These are phyloP conservation scores for Hymenoscyphus fructigenus DNA, from an alignment of 2,329 filamentous ascomycete species.

Conservation along the genomic window DNA sequence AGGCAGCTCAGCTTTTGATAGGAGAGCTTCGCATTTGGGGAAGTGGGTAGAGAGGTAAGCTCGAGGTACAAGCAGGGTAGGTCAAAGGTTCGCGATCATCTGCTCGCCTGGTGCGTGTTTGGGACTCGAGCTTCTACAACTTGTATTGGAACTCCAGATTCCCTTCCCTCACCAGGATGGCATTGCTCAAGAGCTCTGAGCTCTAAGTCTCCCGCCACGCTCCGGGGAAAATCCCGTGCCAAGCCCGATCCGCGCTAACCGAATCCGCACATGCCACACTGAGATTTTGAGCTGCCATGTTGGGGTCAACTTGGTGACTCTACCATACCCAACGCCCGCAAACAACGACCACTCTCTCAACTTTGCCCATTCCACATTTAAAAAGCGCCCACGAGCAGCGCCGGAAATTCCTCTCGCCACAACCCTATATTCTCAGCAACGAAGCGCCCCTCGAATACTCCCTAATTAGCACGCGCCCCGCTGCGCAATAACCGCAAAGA, in stretches of 20 bases:
- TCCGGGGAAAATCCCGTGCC: neutral
- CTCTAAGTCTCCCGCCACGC: neutral
- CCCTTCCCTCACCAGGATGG: neutral
- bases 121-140: neutral
- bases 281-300: conserved; percentile 1
- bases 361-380: neutral
- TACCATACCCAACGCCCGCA: neutral
- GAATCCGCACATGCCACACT: conserved; percentile 13
- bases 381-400: conserved; percentile 3
- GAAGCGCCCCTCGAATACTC: conserved; percentile 22
- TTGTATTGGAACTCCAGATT: neutral
- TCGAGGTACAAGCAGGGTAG: neutral
- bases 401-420: neutral
- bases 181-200: neutral
- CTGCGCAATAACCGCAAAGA: conserved; percentile 54
- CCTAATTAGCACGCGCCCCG: conserved; percentile 20
- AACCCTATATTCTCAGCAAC: conserved; percentile 9
- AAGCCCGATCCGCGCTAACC: conserved; percentile 5
- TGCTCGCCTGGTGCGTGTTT: neutral
- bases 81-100: neutral
- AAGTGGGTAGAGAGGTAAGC: neutral
- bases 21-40: conserved; percentile 18
- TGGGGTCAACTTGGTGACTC: neutral
- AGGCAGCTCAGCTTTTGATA: conserved; percentile 18
- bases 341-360: neutral